Evolutionary conservation across 139 green algal genomes (phyloP).

Genomic region (Microglena sp.): DNA sequence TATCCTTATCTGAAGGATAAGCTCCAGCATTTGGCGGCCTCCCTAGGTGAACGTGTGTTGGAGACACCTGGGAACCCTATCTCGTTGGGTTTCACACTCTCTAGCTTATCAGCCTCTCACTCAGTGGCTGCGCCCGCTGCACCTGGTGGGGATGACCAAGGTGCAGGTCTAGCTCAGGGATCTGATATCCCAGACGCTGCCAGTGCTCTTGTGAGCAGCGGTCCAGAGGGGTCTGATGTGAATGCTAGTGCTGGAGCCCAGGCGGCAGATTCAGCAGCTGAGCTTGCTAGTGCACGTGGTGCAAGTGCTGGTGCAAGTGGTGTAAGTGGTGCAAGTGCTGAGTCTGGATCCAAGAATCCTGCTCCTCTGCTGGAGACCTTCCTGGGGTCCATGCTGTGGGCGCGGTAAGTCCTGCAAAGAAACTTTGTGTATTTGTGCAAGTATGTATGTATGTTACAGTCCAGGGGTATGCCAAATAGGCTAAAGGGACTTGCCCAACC

Average conservation of each 20-base stretch:
- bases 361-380: conserved; percentile 29
- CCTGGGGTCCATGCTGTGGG: conserved; percentile 78
- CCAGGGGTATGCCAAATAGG: conserved; percentile 3
- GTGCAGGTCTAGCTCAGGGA: neutral
- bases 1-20: conserved; percentile 36
- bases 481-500: neutral
- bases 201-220: neutral
- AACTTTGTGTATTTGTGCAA: neutral
- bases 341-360: neutral
- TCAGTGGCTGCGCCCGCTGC: no score
- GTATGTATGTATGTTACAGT: neutral
- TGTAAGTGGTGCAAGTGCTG: neutral
- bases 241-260: neutral
- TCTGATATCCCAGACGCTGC: neutral
- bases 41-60: conserved; percentile 63
- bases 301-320: neutral
- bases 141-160: neutral
- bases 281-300: conserved; percentile 2
- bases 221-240: neutral
- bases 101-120: neutral
- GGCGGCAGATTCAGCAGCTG: neutral
- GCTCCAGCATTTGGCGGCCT: conserved; percentile 32
- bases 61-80: conserved; percentile 83
- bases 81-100: conserved; percentile 72
- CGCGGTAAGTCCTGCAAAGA: conserved; percentile 17